Percentiles rank a stretch among this genome's conserved stretches.
Evolutionary conservation across 1,284 basidiomycete genomes (phyloP).

Genomic region (Melampsora larici-populina): DNA sequence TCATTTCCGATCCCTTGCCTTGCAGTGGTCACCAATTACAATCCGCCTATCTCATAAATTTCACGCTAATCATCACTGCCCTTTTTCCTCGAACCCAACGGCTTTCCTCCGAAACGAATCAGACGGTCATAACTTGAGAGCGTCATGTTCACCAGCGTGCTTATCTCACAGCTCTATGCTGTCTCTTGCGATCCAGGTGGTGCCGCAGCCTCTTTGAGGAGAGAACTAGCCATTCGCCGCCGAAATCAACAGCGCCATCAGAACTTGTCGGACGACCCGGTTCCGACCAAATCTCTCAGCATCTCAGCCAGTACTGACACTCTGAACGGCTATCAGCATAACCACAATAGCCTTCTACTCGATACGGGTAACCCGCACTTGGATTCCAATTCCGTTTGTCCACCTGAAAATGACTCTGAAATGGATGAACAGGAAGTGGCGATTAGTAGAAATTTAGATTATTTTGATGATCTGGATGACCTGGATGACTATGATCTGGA

Average conservation of each 20-base stretch:
- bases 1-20: too few relatives aligned
- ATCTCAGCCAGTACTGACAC: neutral
- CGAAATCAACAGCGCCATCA: neutral
- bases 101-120: too few relatives aligned
- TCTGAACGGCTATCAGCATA: neutral
- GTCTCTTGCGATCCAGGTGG: constrained; percentile 11
- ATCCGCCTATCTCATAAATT: too few relatives aligned
- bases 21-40: too few relatives aligned
- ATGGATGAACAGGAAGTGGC: neutral
- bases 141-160: constrained; percentile 6
- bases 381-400: neutral
- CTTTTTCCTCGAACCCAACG: too few relatives aligned
- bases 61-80: too few relatives aligned
- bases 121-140: too few relatives aligned
- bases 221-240: constrained; percentile 12
- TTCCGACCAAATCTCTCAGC: neutral
- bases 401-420: neutral
- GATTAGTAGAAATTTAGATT: neutral
- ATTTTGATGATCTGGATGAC: neutral
- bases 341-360: neutral
- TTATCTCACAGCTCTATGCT: constrained; percentile 24
- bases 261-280: neutral
- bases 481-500: neutral
- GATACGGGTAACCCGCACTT: too few relatives aligned
- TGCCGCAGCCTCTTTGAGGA: constrained; percentile 6